A percentile compares a stretch with the other conserved stretches of the same genome.
phyloP scores from a whole-genome alignment of 108 stramenopile genomes.

The Skeletonema marinoi region DNA sequence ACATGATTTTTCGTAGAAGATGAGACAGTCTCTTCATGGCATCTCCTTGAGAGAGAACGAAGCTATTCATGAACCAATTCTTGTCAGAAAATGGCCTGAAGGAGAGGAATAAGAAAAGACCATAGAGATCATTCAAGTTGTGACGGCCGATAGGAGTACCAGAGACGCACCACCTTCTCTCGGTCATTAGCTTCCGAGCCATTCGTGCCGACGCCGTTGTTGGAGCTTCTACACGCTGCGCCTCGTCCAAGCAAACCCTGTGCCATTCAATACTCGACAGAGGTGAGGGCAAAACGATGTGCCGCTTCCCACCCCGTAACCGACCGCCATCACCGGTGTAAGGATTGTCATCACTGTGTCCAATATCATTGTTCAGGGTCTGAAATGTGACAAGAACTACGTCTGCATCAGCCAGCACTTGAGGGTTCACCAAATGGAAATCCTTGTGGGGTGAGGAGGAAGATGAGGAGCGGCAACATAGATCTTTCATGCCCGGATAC shows the following conservation, averaged over 20 bases:
- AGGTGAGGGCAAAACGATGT: conserved; percentile 75
- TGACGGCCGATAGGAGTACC: conserved; percentile 77
- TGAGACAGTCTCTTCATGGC: conserved; percentile 46
- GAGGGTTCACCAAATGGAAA: conserved; percentile 57
- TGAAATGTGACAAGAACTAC: conserved; percentile 69
- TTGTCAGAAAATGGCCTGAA: conserved; percentile 52
- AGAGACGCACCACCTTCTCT: conserved; percentile 62
- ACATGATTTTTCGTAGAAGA: conserved; percentile 53
- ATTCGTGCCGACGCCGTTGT: conserved; percentile 72
- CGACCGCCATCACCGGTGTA: conserved; percentile 40
- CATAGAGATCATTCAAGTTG: conserved; percentile 69
- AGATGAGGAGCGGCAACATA: conserved; percentile 9
- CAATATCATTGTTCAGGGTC: conserved; percentile 58
- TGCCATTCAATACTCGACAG: conserved; percentile 59
- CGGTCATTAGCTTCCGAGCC: conserved; percentile 61
- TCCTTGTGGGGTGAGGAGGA: neutral
- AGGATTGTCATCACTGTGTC: conserved; percentile 68
- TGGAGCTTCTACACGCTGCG: conserved; percentile 68
- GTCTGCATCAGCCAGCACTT: conserved; percentile 64
- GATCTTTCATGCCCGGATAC: conserved; percentile 60
- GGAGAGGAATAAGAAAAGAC: conserved; percentile 59
- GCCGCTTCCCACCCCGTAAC: conserved; percentile 51
- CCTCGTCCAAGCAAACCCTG: conserved; percentile 75
- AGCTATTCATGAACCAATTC: conserved; percentile 50
- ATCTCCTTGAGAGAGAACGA: conserved; percentile 21